phyloP scores from a whole-genome alignment of 2,329 filamentous ascomycete species.

The Trichophyton simii region DNA sequence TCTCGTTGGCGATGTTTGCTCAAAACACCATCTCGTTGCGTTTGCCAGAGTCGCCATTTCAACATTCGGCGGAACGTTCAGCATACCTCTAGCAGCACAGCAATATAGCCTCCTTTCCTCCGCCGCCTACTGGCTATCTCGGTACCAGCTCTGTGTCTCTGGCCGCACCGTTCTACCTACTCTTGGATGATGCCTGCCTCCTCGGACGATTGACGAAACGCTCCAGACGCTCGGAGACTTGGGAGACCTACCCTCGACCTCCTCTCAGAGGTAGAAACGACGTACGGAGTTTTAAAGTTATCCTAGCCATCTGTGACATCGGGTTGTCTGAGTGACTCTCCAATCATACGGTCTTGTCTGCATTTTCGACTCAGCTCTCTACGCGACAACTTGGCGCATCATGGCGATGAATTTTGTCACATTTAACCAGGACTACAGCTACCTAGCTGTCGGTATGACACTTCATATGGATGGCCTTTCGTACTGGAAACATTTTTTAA shows the following conservation, averaged over 20 bases:
- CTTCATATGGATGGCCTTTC: not conserved
- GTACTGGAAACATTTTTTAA: not conserved
- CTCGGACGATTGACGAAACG: not conserved
- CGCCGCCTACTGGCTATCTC: too few species aligned
- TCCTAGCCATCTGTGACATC: not conserved
- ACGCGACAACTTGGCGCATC: conserved; percentile 18
- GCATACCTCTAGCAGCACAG: too few species aligned
- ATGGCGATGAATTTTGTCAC: conserved; percentile 95
- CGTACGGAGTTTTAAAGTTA: too few species aligned
- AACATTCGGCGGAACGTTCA: not conserved
- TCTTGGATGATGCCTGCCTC: not conserved
- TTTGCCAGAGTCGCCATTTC: not conserved
- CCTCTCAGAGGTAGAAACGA: not conserved
- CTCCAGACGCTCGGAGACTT: not conserved
- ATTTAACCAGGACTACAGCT: conserved; percentile 98
- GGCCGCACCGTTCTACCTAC: too few species aligned
- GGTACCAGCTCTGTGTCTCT: too few species aligned
- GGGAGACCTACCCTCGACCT: not conserved
- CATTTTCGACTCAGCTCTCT: not conserved
- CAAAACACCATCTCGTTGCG: not conserved
- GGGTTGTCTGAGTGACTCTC: not conserved
- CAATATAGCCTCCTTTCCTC: too few species aligned
- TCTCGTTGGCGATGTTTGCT: not conserved
- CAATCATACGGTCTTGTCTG: not conserved
- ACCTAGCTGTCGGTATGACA: conserved; percentile 75